Conservation (phyloP, 164 flowering plant species). For the Annona cherimola region DNA sequence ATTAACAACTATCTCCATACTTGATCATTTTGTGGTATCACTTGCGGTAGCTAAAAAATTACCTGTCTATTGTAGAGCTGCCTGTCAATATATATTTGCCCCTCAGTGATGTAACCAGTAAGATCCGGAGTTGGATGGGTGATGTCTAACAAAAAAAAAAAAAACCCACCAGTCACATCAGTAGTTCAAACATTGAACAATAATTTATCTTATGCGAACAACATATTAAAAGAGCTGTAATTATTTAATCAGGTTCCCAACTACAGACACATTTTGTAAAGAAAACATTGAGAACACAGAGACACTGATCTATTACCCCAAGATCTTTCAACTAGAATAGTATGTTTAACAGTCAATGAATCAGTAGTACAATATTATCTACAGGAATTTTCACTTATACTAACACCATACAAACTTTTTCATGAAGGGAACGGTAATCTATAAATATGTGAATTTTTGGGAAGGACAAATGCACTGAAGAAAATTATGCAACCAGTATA, state of each 20-base stretch:
- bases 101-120: slow-evolving; percentile 97
- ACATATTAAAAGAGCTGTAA: not conserved
- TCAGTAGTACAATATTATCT: too few species aligned
- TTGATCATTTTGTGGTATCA: too few species aligned
- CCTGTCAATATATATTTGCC: slow-evolving; percentile 94
- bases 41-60: too few species aligned
- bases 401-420: not conserved
- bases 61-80: slow-evolving; percentile 94
- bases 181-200: not conserved
- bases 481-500: not conserved
- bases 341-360: not conserved
- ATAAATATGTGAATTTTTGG: not conserved
- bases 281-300: too few species aligned
- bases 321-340: too few species aligned
- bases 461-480: not conserved
- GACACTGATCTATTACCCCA: too few species aligned
- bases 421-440: not conserved
- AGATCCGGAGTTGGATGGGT: slow-evolving; percentile 99
- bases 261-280: too few species aligned
- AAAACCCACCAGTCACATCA: not conserved
- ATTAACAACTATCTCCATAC: too few species aligned
- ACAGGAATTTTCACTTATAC: too few species aligned
- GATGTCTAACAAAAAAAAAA: slow-evolving; percentile 48
- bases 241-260: too few species aligned
- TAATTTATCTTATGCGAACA: not conserved